Evolutionary conservation across 1,139 yeast species (phyloP).

Genomic region (Candida gigantensis): DNA sequence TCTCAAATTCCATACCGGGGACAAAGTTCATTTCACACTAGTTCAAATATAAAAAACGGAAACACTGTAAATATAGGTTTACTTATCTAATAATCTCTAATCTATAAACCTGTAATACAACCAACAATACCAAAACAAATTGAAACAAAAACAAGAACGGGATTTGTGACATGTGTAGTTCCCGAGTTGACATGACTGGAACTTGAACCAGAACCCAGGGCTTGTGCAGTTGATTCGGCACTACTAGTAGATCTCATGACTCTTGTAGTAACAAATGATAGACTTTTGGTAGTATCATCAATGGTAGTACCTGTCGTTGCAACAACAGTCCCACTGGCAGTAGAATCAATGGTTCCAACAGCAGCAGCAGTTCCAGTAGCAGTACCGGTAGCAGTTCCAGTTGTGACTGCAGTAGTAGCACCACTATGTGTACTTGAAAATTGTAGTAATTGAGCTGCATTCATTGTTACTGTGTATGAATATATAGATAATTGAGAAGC

Average conservation of each 20-base stretch:
- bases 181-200: constrained; percentile 10
- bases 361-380: constrained; percentile 8
- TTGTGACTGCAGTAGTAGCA: constrained; percentile 14
- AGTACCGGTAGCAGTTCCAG: constrained; percentile 15
- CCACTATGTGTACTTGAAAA: constrained; percentile 10
- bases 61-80: too few relatives aligned
- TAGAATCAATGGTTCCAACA: neutral
- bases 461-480: constrained; percentile 13
- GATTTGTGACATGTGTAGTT: constrained; percentile 5
- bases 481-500: constrained; percentile 14
- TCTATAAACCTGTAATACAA: constrained; percentile 2
- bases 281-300: constrained; percentile 9
- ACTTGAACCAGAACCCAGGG: constrained; percentile 3
- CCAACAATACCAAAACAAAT: constrained; percentile 9
- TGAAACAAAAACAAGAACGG: constrained; percentile 4
- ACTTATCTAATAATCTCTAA: neutral
- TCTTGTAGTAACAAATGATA: constrained; percentile 16
- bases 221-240: constrained; percentile 5
- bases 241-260: constrained; percentile 12
- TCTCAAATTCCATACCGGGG: too few relatives aligned
- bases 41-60: too few relatives aligned
- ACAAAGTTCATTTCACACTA: too few relatives aligned
- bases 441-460: constrained; percentile 12
- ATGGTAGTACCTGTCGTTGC: neutral
- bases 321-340: constrained; percentile 1